Evolutionary conservation across 2,329 filamentous ascomycete species (phyloP).

Genomic region (Phialocephala sp.): DNA sequence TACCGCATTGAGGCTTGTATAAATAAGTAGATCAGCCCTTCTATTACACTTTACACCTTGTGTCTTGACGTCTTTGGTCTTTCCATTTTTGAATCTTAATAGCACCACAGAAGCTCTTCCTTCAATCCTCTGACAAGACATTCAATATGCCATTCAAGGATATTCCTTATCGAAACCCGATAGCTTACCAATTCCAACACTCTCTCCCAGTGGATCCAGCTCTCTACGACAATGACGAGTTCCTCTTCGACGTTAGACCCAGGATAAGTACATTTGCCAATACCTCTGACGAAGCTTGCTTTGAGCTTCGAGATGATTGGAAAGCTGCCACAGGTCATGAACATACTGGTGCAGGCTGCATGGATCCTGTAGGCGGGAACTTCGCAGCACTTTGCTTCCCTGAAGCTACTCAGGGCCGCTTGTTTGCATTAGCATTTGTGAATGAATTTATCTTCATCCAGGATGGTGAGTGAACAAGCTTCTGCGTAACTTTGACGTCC

Average conservation of each 20-base stretch:
- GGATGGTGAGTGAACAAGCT: not conserved
- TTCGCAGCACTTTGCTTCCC: not conserved
- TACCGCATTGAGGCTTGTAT: too few species aligned
- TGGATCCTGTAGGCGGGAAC: not conserved
- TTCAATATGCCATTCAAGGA: not conserved
- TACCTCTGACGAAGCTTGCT: not conserved
- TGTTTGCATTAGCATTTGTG: not conserved
- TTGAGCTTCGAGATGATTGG: slow-evolving; percentile 2
- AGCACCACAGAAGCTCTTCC: too few species aligned
- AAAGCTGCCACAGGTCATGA: not conserved
- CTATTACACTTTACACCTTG: too few species aligned
- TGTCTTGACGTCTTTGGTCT: too few species aligned
- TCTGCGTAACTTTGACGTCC: not conserved
- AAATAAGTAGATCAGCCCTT: too few species aligned
- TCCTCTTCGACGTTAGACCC: slow-evolving; percentile 1
- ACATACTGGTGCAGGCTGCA: not conserved
- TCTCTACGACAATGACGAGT: not conserved
- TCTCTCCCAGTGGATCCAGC: not conserved
- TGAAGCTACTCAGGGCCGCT: not conserved
- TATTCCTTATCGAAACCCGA: not conserved
- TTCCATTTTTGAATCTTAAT: too few species aligned
- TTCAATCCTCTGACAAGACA: too few species aligned
- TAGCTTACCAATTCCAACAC: not conserved
- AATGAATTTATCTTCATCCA: slow-evolving; percentile 8
- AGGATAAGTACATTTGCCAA: not conserved